phyloP scores from a whole-genome alignment of 2,329 filamentous ascomycete genomes.

The Fonsecaea erecta region DNA sequence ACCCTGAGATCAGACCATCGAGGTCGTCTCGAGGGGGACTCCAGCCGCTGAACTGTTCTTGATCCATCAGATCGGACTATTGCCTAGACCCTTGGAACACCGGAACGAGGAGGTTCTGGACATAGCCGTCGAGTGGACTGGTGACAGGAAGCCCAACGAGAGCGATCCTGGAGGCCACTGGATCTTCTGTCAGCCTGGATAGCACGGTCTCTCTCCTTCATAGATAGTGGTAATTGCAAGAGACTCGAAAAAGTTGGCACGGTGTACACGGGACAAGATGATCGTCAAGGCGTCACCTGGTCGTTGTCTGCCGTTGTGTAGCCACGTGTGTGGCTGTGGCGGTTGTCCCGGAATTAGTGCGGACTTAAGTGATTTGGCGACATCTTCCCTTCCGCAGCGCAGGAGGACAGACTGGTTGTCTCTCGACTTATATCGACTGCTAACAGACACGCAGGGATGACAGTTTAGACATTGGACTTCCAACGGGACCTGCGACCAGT shows the following conservation, averaged over 20 bases:
- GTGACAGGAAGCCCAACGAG: neutral
- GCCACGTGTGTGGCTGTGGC: neutral
- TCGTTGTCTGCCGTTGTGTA: neutral
- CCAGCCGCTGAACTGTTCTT: conserved; percentile 27
- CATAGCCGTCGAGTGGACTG: neutral
- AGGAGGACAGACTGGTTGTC: neutral
- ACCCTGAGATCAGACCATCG: conserved; percentile 21
- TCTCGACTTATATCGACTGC: neutral
- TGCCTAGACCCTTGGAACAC: neutral
- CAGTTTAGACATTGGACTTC: neutral
- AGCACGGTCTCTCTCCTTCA: neutral
- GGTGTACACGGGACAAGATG: neutral
- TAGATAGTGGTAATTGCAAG: neutral
- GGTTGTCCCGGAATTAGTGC: neutral
- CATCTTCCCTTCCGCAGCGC: neutral
- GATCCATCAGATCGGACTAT: conserved; percentile 21
- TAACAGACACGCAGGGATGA: neutral
- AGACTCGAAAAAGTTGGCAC: neutral
- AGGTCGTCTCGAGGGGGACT: conserved; percentile 25
- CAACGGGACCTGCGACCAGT: neutral
- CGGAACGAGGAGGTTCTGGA: neutral
- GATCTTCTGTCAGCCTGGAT: neutral
- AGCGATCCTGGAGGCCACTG: neutral
- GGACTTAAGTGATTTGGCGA: conserved; percentile 1
- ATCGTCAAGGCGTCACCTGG: neutral